Base-by-base conservation (phyloP, 2,329 filamentous ascomycete species). In the Plenodomus tracheiphilus region DNA sequence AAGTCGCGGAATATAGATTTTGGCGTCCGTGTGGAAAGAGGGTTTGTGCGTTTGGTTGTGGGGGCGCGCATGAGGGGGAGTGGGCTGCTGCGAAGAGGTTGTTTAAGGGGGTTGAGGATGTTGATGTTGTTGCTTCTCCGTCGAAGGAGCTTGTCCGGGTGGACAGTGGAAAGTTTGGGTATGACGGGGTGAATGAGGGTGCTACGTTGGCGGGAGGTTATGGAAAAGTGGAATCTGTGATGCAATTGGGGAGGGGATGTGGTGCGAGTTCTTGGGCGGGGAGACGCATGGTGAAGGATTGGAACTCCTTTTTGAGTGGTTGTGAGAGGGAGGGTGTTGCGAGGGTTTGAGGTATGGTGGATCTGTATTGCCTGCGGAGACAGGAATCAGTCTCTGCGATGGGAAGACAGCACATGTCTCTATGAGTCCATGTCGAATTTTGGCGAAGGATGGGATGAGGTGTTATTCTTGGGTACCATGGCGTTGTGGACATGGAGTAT, bases 1-100 rank as follows among this genome's bases (percentile, higher is more conserved):
- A 69, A 46, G 68, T 72, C 4, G 69, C 67, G 7, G 69, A 72
- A 39, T 71, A 71, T 46, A 49, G 66, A 20, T 72, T 72, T 47
- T 72, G 70, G 70, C 57, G 62, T 9, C 66, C 65, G 0, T 72
- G 70, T 43, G 67, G 68, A 2, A 55, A 56, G 2, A 51, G 60
- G 22, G 32, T 28, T 1, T 72, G 70, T 50, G 62, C 54, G 1
- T 68, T 72, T 55, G 69, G 70, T 1, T 72, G 70, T 49, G 65
- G 64, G 4, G 52, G 48, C 3, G 56, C 32, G 8, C 35, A 59
- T 17, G 56, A 60, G 21, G 70, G 70, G 2, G 69, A 72, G 54
- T 41, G 36, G 17, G 50, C 51, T 17, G 69, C 69, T 32, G 64
- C 64, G n/a, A 64, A 54, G 55, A 55, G 62, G 36, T 48, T 72